phyloP scores from a whole-genome alignment of 2,329 filamentous ascomycete species.

The Fonsecaea erecta region DNA sequence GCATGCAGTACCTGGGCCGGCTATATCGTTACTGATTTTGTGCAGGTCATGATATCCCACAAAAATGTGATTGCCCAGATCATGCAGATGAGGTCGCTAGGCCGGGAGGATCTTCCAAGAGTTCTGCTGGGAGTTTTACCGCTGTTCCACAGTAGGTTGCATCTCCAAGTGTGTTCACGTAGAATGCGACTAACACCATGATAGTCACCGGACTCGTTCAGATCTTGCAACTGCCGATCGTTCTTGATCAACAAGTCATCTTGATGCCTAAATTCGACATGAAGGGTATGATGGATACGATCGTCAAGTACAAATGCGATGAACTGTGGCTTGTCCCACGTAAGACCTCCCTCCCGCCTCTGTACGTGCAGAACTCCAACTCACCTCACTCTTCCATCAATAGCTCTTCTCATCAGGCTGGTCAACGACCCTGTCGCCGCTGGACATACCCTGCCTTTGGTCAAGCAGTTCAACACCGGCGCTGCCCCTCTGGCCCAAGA shows the following conservation, averaged over 20 bases:
- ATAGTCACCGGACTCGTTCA: slow-evolving; percentile 26
- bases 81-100: slow-evolving; percentile 20
- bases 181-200: neutral
- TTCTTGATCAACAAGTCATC: slow-evolving; percentile 24
- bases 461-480: slow-evolving; percentile 70
- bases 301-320: slow-evolving; percentile 25
- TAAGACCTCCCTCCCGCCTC: neutral
- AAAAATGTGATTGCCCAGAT: slow-evolving; percentile 27
- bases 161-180: neutral
- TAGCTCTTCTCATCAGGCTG: slow-evolving; percentile 26
- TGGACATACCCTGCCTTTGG: slow-evolving; percentile 65
- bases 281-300: slow-evolving; percentile 23
- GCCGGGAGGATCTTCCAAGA: slow-evolving; percentile 7
- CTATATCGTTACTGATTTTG: neutral
- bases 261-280: slow-evolving; percentile 30
- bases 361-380: neutral
- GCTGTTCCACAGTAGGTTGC: slow-evolving; percentile 22
- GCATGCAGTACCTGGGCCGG: slow-evolving; percentile 45
- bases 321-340: slow-evolving; percentile 30
- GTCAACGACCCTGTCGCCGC: slow-evolving; percentile 23
- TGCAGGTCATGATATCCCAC: slow-evolving; percentile 42
- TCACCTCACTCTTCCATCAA: slow-evolving; percentile 5
- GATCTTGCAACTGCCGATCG: slow-evolving; percentile 23
- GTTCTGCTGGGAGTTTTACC: slow-evolving; percentile 23
- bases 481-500: slow-evolving; percentile 78